phyloP scores from a whole-genome alignment of 139 green algal genomes.

The Micractinium conductrix region DNA sequence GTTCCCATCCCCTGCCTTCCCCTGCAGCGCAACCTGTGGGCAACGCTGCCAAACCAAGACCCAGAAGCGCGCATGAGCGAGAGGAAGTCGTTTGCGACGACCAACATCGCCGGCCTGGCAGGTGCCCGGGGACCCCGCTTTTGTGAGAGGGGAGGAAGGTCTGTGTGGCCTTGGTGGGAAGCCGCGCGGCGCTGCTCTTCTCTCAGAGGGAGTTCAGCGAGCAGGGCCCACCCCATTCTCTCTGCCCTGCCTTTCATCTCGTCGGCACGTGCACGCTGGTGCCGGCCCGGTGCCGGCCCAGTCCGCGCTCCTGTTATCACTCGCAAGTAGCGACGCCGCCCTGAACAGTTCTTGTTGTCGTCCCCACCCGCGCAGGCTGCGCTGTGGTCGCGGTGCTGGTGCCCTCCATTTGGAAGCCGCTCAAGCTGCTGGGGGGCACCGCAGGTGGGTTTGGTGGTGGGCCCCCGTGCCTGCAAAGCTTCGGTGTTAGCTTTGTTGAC shows the following conservation, averaged over 20 bases:
- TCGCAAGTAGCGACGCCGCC: too few relatives aligned
- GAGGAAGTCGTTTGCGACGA: not conserved
- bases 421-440: conserved; percentile 27
- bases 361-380: conserved; percentile 1
- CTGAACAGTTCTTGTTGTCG: not conserved
- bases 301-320: too few relatives aligned
- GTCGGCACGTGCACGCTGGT: too few relatives aligned
- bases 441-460: not conserved
- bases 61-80: conserved; percentile 16
- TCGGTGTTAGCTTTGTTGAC: too few relatives aligned
- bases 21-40: conserved; percentile 32
- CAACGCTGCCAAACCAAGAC: not conserved
- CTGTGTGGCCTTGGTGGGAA: too few relatives aligned
- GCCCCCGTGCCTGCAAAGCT: too few relatives aligned
- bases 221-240: too few relatives aligned
- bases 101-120: conserved; percentile 26
- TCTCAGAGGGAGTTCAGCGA: too few relatives aligned
- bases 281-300: too few relatives aligned
- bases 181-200: too few relatives aligned
- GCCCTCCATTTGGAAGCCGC: conserved; percentile 25
- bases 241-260: too few relatives aligned
- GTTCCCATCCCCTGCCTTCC: too few relatives aligned
- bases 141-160: not conserved
- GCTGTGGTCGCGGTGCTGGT: conserved; percentile 24
- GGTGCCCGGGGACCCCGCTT: not conserved